Evolutionary conservation across 208 protist genomes (phyloP).

Genomic region (Trypanosoma melophagium): DNA sequence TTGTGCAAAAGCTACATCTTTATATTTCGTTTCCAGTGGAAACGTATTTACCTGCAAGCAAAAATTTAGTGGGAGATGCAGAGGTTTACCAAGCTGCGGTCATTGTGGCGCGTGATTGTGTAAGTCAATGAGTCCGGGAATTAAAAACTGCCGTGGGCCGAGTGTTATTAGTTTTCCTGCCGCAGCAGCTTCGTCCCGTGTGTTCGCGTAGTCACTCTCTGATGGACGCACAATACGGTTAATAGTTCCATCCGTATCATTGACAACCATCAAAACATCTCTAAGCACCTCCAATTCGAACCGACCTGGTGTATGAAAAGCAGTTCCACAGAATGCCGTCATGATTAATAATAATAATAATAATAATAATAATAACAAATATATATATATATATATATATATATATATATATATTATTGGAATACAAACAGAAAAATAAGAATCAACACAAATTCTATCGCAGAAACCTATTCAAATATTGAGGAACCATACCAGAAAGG

Average conservation of each 20-base stretch:
- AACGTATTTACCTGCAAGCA: slow-evolving; percentile 94
- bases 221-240: slow-evolving; percentile 42
- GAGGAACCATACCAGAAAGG: background rate
- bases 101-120: slow-evolving; percentile 95
- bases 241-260: slow-evolving; percentile 42
- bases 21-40: slow-evolving; percentile 87
- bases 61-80: slow-evolving; percentile 81
- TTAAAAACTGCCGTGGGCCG: slow-evolving; percentile 49
- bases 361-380: too few relatives aligned
- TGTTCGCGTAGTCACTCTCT: slow-evolving; percentile 25
- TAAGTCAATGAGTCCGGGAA: slow-evolving; percentile 93
- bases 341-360: slow-evolving; percentile 29
- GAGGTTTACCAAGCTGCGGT: slow-evolving; percentile 80
- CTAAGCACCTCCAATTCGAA: slow-evolving; percentile 40
- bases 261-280: slow-evolving; percentile 50
- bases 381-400: slow-evolving; percentile 16
- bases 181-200: slow-evolving; percentile 25
- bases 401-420: slow-evolving; percentile 19
- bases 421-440: slow-evolving; percentile 18
- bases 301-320: slow-evolving; percentile 56
- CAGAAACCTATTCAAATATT: too few relatives aligned
- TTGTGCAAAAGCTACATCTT: slow-evolving; percentile 66
- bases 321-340: slow-evolving; percentile 38
- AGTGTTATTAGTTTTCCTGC: slow-evolving; percentile 39
- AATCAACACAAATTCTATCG: background rate